Evolutionary conservation across 257 asterid genomes (phyloP).

Genomic region (Solanum dulcamara): DNA sequence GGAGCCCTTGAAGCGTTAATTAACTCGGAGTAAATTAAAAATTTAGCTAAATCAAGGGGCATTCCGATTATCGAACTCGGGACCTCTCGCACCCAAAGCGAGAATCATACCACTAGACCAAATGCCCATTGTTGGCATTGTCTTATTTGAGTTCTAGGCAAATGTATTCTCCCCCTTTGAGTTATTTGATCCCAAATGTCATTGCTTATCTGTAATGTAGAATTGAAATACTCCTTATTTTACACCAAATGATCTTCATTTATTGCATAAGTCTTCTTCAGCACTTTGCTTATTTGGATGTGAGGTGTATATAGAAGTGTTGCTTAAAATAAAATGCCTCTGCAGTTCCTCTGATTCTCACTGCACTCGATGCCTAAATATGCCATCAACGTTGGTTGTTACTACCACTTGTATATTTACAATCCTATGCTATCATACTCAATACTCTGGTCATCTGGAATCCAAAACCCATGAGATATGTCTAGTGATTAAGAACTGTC

Average conservation of each 20-base stretch:
- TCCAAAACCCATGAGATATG: neutral
- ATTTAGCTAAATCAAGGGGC: constrained; percentile 1
- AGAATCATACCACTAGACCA: constrained; percentile 91
- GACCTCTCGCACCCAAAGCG: constrained; percentile 84
- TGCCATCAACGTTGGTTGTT: neutral
- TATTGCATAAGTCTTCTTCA: neutral
- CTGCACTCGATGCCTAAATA: neutral
- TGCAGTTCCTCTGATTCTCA: neutral
- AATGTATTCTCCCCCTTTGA: neutral
- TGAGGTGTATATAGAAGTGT: neutral
- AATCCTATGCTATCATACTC: neutral
- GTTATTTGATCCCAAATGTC: neutral
- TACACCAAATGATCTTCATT: neutral
- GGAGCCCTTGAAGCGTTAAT: neutral
- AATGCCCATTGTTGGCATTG: neutral
- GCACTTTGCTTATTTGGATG: neutral
- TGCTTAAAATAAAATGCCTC: neutral
- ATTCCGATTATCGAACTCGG: constrained; percentile 72
- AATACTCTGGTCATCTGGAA: neutral
- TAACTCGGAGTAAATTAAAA: neutral
- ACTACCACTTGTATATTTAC: neutral
- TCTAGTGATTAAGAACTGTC: neutral
- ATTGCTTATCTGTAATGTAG: neutral
- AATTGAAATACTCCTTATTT: neutral
- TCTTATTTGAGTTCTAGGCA: neutral